These are phyloP conservation scores for Penicillium thymicola DNA, from an alignment of 2,329 filamentous ascomycete species.

Conservation along the genomic window DNA sequence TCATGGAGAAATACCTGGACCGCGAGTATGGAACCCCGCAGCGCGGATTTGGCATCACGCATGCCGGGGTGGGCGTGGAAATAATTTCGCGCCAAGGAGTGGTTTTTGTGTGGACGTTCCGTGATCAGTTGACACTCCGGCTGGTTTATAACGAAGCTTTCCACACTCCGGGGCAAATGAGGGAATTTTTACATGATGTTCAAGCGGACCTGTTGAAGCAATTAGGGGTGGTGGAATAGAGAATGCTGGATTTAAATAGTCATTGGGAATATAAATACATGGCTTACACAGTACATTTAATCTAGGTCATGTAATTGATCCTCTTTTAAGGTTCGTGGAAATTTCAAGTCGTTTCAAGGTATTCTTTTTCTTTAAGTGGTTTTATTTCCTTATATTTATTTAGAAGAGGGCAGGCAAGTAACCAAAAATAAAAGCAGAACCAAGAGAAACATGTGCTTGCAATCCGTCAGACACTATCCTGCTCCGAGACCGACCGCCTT, in stretches of 20 bases:
- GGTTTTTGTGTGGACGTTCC: slow-evolving; percentile 34
- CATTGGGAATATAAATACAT: neutral
- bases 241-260: neutral
- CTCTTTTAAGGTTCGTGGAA: neutral
- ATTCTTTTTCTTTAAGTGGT: neutral
- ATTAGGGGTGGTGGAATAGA: neutral
- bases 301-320: neutral
- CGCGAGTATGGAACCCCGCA: slow-evolving; percentile 22
- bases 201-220: neutral
- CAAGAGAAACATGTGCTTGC: neutral
- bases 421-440: neutral
- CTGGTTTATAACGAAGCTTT: slow-evolving; percentile 35
- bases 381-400: neutral
- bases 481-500: neutral
- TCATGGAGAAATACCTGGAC: slow-evolving; percentile 15
- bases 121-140: slow-evolving; percentile 30
- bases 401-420: neutral
- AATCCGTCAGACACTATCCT: neutral
- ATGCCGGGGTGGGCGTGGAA: slow-evolving; percentile 32
- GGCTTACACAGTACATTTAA: neutral
- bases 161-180: slow-evolving; percentile 26
- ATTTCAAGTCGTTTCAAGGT: neutral
- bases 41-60: slow-evolving; percentile 23
- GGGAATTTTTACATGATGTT: slow-evolving; percentile 12
- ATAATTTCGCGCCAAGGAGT: slow-evolving; percentile 28